Evolutionary conservation across 148 eudicot species (phyloP), one percentile per base, ranked within the genome.

Genomic region (Rhododendron ovatum): DNA sequence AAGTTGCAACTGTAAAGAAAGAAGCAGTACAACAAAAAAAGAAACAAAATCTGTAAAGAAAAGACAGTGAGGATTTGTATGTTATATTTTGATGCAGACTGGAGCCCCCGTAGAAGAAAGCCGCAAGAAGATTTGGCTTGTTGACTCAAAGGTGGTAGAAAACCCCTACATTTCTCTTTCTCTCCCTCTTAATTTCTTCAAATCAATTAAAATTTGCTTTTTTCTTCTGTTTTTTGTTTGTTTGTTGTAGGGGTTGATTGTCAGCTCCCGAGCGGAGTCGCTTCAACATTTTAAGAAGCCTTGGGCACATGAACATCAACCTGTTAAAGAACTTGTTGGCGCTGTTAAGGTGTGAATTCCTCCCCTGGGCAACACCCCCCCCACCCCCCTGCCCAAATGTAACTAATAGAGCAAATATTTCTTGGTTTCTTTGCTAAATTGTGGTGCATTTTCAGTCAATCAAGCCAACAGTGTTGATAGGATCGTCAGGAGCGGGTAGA

Each of bases 271-370:
- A 51, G 63, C 85, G 51, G 94, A 94, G 30, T 89, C 98, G 17
- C 93, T 98, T 78, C 99, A 98, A 81, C 96, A 93, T 89, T 95
- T 93, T 78, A 98, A 98, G 93, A 93, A 90, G 87, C 99, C 99
- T 2, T 98, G 99, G 99, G 98, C 98, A 78, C 99, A 97, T 85
- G 95, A 94, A n/a, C 98, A 94, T 53, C 95, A 94, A 90, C 95
- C 98, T 84, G 92, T 94, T n/a, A 87, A 28, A 45, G 92, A 91
- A 80, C 93, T 98, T 83, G 85, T 94, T 39, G 92, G 94, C 84
- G 98, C 98, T 88, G 92, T 97, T 47, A 94, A 95, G 95, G 99
- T 97, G 67, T 39, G 85, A 85, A 88, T 26, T 41, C 84, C 30
- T 30, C 30, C 30, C 30, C 30, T 30, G 30, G 30, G 30, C 30